Base-by-base conservation (phyloP, 305 asterid species). In the Plantago coronopus region DNA sequence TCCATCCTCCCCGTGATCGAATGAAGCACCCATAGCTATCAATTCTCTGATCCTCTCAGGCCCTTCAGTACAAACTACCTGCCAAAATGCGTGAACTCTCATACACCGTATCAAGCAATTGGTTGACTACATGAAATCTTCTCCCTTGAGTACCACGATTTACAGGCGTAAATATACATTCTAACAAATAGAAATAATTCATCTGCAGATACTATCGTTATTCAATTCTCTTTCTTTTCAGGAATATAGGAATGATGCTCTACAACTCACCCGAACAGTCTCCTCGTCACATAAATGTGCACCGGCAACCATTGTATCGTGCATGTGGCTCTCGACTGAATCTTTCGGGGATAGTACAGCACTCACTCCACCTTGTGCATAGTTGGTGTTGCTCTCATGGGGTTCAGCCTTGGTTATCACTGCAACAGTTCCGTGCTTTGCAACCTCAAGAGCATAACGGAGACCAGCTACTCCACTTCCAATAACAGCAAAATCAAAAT, bases 381-480 rank as follows among this genome's bases (percentile, higher is more conserved):
- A 94, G 67, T 94, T 87, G 61, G 99, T 94, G 79, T 94, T 94
- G 81, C 99, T 82, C 73, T 89, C 97, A 43, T 94, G 97, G 42
- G 97, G 97, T 76, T 94, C 99, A 4, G 96, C 96, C 68, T 94
- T 94, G 18, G 99, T 94, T 74, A 94, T 85, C 48, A 94, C 84
- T 9, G 97, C 96, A 69, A 94, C 97, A 10, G 87, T 79, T 70
- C 99, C 99, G 54, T 79, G 73, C 71, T 78, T 89, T 43, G 99
- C 95, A 69, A 89, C 99, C 82, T 94, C 99, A 14, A 94, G 94
- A 47, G 97, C 99, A 77, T 94, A 94, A 17, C 97, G 83, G 68
- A 94, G 97, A 76, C 97, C 97, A 68, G 99, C 99, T 48, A 94
- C 89, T 67, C 99, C 99, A 63, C 99, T 94, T 63, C 99, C 99